A percentile compares a stretch with the other conserved stretches of the same genome.
Conservation (phyloP, 495 filamentous ascomycete species). For the Trichocladium antarcticum region DNA sequence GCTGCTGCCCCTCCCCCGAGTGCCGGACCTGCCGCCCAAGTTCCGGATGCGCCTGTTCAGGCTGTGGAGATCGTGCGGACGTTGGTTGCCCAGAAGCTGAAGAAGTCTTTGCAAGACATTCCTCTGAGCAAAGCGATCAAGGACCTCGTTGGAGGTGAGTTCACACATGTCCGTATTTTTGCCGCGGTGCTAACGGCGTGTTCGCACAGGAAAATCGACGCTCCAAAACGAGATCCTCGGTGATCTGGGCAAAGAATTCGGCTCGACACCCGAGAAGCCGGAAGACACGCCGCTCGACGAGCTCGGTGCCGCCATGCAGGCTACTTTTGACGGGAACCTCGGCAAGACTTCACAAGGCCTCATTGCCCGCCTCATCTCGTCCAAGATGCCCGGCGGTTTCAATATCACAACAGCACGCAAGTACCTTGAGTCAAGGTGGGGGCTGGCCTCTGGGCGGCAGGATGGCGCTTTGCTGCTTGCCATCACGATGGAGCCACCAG, state of each 20-base stretch:
- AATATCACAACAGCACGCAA: constrained; percentile 93
- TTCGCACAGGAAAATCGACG: constrained; percentile 74
- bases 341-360: constrained; percentile 94
- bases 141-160: constrained; percentile 89
- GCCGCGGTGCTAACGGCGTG: constrained; percentile 3
- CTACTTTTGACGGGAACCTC: constrained; percentile 93
- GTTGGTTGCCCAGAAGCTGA: constrained; percentile 95
- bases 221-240: constrained; percentile 92
- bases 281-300: constrained; percentile 96
- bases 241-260: constrained; percentile 96
- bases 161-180: not conserved
- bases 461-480: constrained; percentile 83
- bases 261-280: constrained; percentile 94
- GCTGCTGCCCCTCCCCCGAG: constrained; percentile 52
- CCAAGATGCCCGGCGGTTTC: constrained; percentile 99
- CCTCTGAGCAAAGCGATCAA: constrained; percentile 97
- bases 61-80: constrained; percentile 83
- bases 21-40: constrained; percentile 77
- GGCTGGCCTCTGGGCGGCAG: constrained; percentile 74
- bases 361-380: constrained; percentile 87
- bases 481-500: constrained; percentile 81
- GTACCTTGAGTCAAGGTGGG: constrained; percentile 90
- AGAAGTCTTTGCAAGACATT: constrained; percentile 82
- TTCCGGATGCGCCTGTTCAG: constrained; percentile 75
- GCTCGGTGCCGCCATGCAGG: constrained; percentile 88